Conservation (phyloP, 108 stramenopile species). For the Thalassiosira profunda region DNA sequence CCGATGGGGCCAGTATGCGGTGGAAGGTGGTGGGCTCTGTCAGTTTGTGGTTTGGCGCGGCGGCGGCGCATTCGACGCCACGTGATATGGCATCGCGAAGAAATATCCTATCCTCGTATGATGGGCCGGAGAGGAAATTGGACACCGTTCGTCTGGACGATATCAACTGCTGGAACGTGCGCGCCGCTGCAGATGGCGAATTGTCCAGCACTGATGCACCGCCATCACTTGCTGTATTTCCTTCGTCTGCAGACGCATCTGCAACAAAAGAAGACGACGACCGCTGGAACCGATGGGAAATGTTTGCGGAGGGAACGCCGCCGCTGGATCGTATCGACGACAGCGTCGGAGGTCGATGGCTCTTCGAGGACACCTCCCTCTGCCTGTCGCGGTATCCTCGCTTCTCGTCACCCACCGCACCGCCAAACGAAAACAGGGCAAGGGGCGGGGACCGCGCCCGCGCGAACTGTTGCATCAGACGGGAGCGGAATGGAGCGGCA, state of each 20-base stretch:
- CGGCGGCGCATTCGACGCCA: conserved; percentile 60
- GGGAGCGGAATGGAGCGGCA: conserved; percentile 69
- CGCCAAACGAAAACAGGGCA: conserved; percentile 40
- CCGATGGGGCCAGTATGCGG: conserved; percentile 59
- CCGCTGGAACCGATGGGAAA: neutral
- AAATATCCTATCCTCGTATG: too few species aligned
- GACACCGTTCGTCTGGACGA: conserved; percentile 40
- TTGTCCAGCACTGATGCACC: neutral
- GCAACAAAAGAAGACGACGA: conserved; percentile 3
- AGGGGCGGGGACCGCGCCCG: conserved; percentile 64
- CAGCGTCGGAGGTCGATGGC: neutral
- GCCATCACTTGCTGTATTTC: conserved; percentile 1
- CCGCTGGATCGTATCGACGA: neutral
- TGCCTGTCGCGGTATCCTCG: neutral
- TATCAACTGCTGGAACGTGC: conserved; percentile 34
- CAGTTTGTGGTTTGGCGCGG: conserved; percentile 72
- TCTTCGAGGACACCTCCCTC: neutral
- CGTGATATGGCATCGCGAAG: conserved; percentile 59
- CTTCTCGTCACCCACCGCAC: conserved; percentile 7
- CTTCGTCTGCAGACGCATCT: neutral
- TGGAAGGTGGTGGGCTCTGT: conserved; percentile 75
- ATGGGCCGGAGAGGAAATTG: conserved; percentile 11
- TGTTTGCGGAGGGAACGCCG: neutral
- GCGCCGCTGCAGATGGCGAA: conserved; percentile 1
- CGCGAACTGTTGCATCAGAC: conserved; percentile 86